Evolutionary conservation across 129 eudicot genomes (phyloP), one percentile per base, ranked within the genome.

Genomic region (Pittosporum tobira): DNA sequence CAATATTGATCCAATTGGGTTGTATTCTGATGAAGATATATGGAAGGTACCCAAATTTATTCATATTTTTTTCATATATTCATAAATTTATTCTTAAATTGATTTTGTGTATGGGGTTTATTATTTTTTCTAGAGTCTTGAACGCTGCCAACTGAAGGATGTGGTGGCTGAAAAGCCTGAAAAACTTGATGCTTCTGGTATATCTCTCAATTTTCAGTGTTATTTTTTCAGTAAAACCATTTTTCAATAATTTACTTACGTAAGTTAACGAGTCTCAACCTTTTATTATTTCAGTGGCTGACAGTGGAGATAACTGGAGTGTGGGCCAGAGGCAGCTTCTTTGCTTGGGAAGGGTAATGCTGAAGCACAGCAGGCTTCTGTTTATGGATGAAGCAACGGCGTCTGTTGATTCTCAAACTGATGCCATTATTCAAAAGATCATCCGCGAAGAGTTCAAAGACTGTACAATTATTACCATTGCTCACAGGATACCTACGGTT

Each of bases 371-470:
- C 71, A 64, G 79, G 27, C 65, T 88, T 65, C 61, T 85, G 73
- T 89, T 89, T 56, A 85, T 89, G 95, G 95, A 89, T 21, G 97
- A 85, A 70, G 95, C 97, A 36, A 89, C 97, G 3, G 94, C 95
- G 14, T 89, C 95, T 7, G 94, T 89, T 56, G 95, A 89, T 76
- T 85, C 97, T 6, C 94, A 85, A 46, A 85, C 95, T 19, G 93
- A 89, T 62, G 88, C 88, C 5, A 77, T 93, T 43, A 93, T 93
- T 66, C 99, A 93, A 67, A 87, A 71, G 61, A 77, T 93, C 64
- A 93, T 93, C 49, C 51, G 96, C n/a, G 99, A 87, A 56, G 99
- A 93, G n/a, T 93, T 93, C 51, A 64, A 87, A 10, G 75, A 73
- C 5, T 74, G 91, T 48, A 89, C 95, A 3, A 85, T 89, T 21